Conservation (phyloP, 2,329 filamentous ascomycete genomes). For the Gliomastix tumulicola region DNA sequence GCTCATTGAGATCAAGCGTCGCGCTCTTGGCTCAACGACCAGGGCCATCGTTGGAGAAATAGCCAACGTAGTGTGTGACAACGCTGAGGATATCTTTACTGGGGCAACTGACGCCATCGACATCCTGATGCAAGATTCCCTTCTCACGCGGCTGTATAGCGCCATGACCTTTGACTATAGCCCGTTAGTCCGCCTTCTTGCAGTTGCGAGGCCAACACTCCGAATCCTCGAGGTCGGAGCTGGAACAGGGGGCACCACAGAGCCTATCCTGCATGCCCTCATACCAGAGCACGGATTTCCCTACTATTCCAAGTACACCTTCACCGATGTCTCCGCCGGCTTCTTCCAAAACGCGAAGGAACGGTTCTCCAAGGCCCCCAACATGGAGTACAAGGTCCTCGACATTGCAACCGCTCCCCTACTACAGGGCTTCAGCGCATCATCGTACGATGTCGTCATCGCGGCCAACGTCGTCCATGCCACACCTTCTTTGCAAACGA, state of each 20-base stretch:
- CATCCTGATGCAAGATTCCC: not conserved
- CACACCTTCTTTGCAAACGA: constrained; percentile 11
- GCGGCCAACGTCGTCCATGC: constrained; percentile 21
- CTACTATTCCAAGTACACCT: constrained; percentile 13
- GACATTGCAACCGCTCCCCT: constrained; percentile 19
- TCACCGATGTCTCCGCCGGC: constrained; percentile 19
- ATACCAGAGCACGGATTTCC: not conserved
- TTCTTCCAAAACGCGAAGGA: constrained; percentile 15
- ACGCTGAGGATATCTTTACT: not conserved
- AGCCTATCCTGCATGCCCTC: not conserved
- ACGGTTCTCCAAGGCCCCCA: not conserved
- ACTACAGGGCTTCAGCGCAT: constrained; percentile 17
- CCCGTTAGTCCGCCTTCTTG: not conserved
- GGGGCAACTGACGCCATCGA: not conserved
- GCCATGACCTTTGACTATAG: not conserved
- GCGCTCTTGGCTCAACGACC: too few species aligned
- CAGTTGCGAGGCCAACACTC: constrained; percentile 8
- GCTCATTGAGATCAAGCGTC: too few species aligned
- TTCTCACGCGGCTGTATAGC: not conserved
- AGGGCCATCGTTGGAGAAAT: too few species aligned
- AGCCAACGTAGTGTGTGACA: too few species aligned
- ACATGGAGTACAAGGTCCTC: constrained; percentile 16
- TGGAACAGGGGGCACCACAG: constrained; percentile 24
- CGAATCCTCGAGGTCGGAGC: constrained; percentile 17
- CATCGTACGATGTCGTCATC: constrained; percentile 18